These are phyloP conservation scores for Claviceps maximensis DNA, from an alignment of 2,329 filamentous ascomycete genomes.

Conservation along the genomic window DNA sequence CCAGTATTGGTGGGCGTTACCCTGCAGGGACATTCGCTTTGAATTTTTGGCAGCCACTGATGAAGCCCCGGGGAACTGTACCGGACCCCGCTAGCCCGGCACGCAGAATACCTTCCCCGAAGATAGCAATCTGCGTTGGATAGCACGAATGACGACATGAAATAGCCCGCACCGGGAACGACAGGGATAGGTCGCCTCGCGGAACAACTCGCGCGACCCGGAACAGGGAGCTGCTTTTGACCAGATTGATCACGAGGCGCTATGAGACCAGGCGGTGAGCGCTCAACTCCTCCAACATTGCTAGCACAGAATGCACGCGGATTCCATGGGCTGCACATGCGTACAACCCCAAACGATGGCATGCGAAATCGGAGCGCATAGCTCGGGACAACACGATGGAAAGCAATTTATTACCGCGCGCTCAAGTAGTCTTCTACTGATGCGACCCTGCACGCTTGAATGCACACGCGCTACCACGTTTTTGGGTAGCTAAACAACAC, in stretches of 20 bases:
- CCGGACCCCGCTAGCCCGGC: slow-evolving; percentile 8
- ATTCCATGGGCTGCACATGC: too few relatives aligned
- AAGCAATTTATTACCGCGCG: neutral
- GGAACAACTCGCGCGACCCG: neutral
- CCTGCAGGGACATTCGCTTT: neutral
- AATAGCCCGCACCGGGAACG: neutral
- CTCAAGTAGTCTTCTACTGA: neutral
- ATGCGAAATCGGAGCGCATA: too few relatives aligned
- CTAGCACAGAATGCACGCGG: too few relatives aligned
- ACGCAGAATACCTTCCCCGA: slow-evolving; percentile 4
- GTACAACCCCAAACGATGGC: too few relatives aligned
- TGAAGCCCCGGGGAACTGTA: slow-evolving; percentile 9
- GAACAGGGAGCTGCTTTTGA: neutral
- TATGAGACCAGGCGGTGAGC: slow-evolving; percentile 3
- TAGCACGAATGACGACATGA: slow-evolving; percentile 2
- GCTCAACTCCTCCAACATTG: neutral
- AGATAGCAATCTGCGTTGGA: neutral
- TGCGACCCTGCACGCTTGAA: slow-evolving; percentile 3
- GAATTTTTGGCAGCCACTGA: slow-evolving; percentile 5
- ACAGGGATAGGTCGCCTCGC: neutral
- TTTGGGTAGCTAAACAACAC: slow-evolving; percentile 5
- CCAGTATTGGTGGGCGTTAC: neutral
- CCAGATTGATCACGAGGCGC: slow-evolving; percentile 1
- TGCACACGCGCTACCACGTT: neutral
- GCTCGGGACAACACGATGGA: neutral